Percentiles rank a stretch among this genome's conserved stretches.
These are phyloP conservation scores for Xylaria sp. DNA, from an alignment of 2,329 filamentous ascomycete genomes.

Conservation along the genomic window DNA sequence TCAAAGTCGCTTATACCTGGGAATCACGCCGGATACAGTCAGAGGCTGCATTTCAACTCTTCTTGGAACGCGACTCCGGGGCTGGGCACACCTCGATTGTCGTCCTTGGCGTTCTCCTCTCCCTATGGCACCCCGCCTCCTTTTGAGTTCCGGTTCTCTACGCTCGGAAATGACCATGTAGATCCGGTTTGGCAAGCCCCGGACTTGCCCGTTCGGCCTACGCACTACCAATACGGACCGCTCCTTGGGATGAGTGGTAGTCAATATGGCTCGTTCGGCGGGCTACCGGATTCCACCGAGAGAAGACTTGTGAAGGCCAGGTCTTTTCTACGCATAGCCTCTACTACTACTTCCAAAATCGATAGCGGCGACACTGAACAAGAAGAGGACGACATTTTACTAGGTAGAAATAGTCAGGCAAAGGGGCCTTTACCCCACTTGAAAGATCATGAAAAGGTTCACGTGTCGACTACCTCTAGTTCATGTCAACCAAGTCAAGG, in stretches of 20 bases:
- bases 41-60: slow-evolving; percentile 14
- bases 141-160: slow-evolving; percentile 38
- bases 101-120: slow-evolving; percentile 40
- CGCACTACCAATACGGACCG: slow-evolving; percentile 32
- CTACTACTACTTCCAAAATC: slow-evolving; percentile 16
- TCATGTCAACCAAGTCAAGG: not conserved
- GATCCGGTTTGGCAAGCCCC: slow-evolving; percentile 56
- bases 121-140: slow-evolving; percentile 37
- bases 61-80: slow-evolving; percentile 27
- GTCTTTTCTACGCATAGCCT: slow-evolving; percentile 26
- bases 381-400: slow-evolving; percentile 43
- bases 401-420: slow-evolving; percentile 33
- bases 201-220: slow-evolving; percentile 35
- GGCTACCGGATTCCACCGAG: slow-evolving; percentile 17
- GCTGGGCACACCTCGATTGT: slow-evolving; percentile 34
- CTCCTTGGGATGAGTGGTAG: slow-evolving; percentile 26
- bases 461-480: not conserved
- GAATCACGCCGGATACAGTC: slow-evolving; percentile 26
- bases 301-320: slow-evolving; percentile 39
- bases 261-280: slow-evolving; percentile 23
- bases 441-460: slow-evolving; percentile 25
- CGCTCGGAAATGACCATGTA: slow-evolving; percentile 37
- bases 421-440: not conserved
- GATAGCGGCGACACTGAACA: slow-evolving; percentile 35
- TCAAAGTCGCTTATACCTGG: slow-evolving; percentile 34